Conservation (phyloP, 2,329 filamentous ascomycete species). For the Botrytis aclada region DNA sequence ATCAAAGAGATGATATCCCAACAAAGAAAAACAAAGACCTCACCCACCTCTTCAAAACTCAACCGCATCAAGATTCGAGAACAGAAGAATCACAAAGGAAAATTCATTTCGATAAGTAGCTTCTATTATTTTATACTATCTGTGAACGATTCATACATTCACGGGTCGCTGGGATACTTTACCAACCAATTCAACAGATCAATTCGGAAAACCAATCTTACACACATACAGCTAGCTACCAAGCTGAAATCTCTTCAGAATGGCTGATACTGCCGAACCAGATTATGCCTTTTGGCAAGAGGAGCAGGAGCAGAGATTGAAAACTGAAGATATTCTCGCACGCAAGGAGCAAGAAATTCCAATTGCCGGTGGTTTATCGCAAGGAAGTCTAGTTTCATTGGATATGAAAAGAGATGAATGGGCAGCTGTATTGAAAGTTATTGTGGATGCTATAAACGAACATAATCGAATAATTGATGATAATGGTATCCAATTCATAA, state of each 20-base stretch:
- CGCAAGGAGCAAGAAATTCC: not conserved
- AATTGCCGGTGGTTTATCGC: no score
- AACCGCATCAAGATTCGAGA: not conserved
- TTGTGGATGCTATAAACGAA: not conserved
- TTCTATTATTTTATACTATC: not conserved
- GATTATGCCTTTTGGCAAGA: not conserved
- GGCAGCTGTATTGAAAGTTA: not conserved
- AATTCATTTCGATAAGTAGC: not conserved
- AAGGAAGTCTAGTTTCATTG: not conserved
- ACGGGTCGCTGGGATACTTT: not conserved
- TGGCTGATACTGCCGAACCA: not conserved
- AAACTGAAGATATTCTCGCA: not conserved
- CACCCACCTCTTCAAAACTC: not conserved
- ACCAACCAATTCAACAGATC: not conserved
- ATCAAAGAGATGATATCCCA: not conserved
- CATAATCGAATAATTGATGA: not conserved
- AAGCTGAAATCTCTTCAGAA: not conserved
- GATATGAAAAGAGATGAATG: not conserved
- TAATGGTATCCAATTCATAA: not conserved
- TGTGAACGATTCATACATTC: not conserved
- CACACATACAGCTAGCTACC: not conserved
- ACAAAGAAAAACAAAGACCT: slow-evolving; percentile 16
- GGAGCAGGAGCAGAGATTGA: not conserved
- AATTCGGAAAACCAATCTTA: not conserved
- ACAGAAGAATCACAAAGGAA: not conserved